A percentile compares a stretch with the other conserved stretches of the same genome.
Evolutionary conservation across 2,329 filamentous ascomycete genomes (phyloP).

Genomic region (Penicillium vulpinum): DNA sequence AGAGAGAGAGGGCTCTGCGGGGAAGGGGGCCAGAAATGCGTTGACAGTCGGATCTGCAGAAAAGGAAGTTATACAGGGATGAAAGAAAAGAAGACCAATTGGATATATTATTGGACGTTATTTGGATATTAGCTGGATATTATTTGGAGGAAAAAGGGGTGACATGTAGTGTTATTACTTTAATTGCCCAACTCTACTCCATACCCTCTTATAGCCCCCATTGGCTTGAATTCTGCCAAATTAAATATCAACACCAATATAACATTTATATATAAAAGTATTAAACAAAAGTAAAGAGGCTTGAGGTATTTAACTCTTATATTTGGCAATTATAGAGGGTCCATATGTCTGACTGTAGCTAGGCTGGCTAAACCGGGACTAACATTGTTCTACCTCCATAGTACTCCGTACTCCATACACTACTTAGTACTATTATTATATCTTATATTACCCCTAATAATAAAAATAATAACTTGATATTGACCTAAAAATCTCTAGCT

Average conservation of each 20-base stretch:
- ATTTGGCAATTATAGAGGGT: neutral
- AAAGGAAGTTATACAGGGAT: conserved; percentile 1
- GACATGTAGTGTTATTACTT: neutral
- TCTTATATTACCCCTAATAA: neutral
- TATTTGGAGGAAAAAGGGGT: neutral
- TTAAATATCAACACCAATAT: neutral
- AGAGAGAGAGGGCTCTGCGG: conserved; percentile 15
- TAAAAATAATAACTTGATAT: neutral
- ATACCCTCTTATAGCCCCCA: neutral
- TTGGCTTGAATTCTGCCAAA: neutral
- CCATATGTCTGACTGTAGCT: neutral
- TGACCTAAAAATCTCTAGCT: neutral
- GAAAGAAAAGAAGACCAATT: neutral
- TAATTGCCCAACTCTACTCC: neutral
- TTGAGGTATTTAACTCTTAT: neutral
- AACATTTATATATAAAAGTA: too few species aligned
- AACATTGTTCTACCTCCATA: neutral
- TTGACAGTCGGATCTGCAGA: conserved; percentile 12
- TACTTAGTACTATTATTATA: neutral
- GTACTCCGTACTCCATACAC: neutral
- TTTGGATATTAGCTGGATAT: neutral
- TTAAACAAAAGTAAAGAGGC: too few species aligned
- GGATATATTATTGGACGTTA: neutral
- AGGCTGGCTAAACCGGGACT: neutral
- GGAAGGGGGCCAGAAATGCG: conserved; percentile 15